Conservation (phyloP, 306 rosid species). For the Vigna radiata region DNA sequence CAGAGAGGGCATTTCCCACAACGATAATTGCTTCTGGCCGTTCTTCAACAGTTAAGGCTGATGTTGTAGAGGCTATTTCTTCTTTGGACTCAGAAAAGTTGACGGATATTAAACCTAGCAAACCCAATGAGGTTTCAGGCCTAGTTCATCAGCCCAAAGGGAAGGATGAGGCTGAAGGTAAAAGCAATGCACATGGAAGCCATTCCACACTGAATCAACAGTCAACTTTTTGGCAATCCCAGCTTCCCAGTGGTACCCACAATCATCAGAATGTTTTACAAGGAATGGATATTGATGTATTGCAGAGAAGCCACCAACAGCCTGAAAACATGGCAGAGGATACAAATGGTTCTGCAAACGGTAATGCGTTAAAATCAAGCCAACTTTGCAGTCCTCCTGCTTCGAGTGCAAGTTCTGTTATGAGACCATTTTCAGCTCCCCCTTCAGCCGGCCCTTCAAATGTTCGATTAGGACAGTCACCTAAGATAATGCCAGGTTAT, state of each 20-base stretch:
- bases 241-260: conserved; percentile 52
- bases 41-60: conserved; percentile 70
- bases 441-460: conserved; percentile 55
- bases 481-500: conserved; percentile 55
- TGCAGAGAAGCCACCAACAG: conserved; percentile 48
- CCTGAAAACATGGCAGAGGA: conserved; percentile 60
- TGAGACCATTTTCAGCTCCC: conserved; percentile 52
- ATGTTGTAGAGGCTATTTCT: conserved; percentile 54
- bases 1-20: conserved; percentile 96
- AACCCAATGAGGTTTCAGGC: conserved; percentile 58
- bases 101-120: conserved; percentile 59
- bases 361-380: conserved; percentile 49
- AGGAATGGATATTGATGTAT: conserved; percentile 65
- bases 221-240: conserved; percentile 65
- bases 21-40: conserved; percentile 84
- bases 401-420: conserved; percentile 47
- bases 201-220: conserved; percentile 55
- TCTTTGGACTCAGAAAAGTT: conserved; percentile 70
- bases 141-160: conserved; percentile 53
- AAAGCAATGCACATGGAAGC: conserved; percentile 50
- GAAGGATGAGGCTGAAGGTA: conserved; percentile 66
- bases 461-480: conserved; percentile 48
- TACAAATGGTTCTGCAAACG: conserved; percentile 42
- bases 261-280: conserved; percentile 53
- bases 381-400: conserved; percentile 56